phyloP scores from a whole-genome alignment of 2,329 filamentous ascomycete species.

The Colletotrichum scovillei region DNA sequence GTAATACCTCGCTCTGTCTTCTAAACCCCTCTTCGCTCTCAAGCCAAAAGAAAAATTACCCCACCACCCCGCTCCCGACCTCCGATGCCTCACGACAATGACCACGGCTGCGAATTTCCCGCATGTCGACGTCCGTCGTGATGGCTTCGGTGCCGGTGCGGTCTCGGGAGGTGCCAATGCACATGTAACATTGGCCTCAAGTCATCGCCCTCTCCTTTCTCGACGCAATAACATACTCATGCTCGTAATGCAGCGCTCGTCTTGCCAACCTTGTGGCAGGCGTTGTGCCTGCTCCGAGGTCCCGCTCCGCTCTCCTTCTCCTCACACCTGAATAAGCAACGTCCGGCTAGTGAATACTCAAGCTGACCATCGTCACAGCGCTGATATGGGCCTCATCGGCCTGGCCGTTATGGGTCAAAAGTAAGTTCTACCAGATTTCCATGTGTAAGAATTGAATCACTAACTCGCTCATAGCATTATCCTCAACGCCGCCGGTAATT shows the following conservation, averaged over 20 bases:
- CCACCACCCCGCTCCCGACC: slow-evolving; percentile 52
- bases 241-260: slow-evolving; percentile 68
- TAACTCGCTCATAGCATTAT: slow-evolving; percentile 79
- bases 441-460: neutral
- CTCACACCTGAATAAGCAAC: slow-evolving; percentile 8
- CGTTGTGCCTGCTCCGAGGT: slow-evolving; percentile 50
- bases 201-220: slow-evolving; percentile 1
- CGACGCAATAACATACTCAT: slow-evolving; percentile 25
- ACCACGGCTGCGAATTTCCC: slow-evolving; percentile 48
- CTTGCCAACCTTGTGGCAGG: slow-evolving; percentile 69
- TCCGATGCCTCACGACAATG: slow-evolving; percentile 33
- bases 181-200: slow-evolving; percentile 3
- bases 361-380: slow-evolving; percentile 72
- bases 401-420: slow-evolving; percentile 79
- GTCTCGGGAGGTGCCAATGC: slow-evolving; percentile 23
- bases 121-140: slow-evolving; percentile 39
- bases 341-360: slow-evolving; percentile 43
- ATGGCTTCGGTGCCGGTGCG: neutral
- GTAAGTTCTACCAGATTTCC: slow-evolving; percentile 52
- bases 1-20: slow-evolving; percentile 50
- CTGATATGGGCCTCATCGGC: slow-evolving; percentile 93
- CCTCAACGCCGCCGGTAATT: slow-evolving; percentile 79
- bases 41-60: slow-evolving; percentile 42
- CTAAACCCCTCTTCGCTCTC: slow-evolving; percentile 28
- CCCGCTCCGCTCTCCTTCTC: slow-evolving; percentile 44